Evolutionary conservation across 164 flowering plant genomes (phyloP).

Genomic region (Magnolia sinica): DNA sequence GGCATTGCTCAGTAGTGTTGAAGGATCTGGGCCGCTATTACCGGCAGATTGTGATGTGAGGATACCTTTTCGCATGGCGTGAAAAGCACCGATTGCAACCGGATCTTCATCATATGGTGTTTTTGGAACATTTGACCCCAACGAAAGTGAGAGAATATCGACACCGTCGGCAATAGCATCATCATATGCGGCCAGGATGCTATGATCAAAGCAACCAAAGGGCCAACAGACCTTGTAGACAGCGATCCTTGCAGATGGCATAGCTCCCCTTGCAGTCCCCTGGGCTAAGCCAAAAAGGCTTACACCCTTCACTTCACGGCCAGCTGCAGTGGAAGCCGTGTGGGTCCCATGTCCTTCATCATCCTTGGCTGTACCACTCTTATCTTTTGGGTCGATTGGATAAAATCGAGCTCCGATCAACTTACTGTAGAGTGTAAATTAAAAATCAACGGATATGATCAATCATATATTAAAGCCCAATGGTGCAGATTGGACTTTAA

Average conservation of each 20-base stretch:
- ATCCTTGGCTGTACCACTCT: constrained; percentile 19
- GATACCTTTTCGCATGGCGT: constrained; percentile 68
- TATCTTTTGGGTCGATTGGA: background rate
- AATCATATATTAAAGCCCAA: background rate
- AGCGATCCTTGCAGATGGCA: constrained; percentile 68
- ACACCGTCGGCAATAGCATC: constrained; percentile 79
- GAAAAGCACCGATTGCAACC: constrained; percentile 62
- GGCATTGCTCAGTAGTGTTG: constrained; percentile 43
- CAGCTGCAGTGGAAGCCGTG: constrained; percentile 73
- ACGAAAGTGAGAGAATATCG: constrained; percentile 65
- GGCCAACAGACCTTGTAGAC: constrained; percentile 83
- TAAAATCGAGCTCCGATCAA: constrained; percentile 40
- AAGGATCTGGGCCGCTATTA: constrained; percentile 50
- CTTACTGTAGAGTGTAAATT: constrained; percentile 24
- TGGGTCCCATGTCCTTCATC: constrained; percentile 76
- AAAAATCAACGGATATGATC: background rate
- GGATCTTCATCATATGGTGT: constrained; percentile 32
- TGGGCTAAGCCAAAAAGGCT: constrained; percentile 63
- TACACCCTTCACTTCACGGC: constrained; percentile 40
- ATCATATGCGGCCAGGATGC: constrained; percentile 72
- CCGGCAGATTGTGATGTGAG: constrained; percentile 67
- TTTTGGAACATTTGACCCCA: constrained; percentile 34
- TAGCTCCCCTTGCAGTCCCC: constrained; percentile 74
- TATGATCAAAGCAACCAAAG: constrained; percentile 55
- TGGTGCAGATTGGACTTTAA: background rate